A percentile compares a stretch with the other conserved stretches of the same genome.
Conservation (phyloP, 1,284 basidiomycete genomes). For the Puccinia horiana region DNA sequence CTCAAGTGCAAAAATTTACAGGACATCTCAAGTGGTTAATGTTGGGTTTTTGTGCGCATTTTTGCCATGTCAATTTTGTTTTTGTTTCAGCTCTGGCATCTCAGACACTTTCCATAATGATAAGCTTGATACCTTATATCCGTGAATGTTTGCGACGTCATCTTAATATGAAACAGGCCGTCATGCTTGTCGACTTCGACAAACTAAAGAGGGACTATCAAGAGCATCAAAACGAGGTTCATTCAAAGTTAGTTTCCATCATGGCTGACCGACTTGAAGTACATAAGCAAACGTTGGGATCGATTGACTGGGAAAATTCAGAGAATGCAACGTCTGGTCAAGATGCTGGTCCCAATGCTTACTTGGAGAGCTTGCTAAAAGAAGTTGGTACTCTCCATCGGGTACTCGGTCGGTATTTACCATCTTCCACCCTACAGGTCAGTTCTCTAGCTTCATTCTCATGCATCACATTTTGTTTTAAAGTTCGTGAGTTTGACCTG, state of each 20-base stretch:
- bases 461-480: not conserved
- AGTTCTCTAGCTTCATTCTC: conserved; percentile 54
- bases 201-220: conserved; percentile 97
- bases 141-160: conserved; percentile 91
- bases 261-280: conserved; percentile 92
- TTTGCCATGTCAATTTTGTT: not conserved
- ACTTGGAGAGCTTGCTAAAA: conserved; percentile 88
- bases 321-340: conserved; percentile 56
- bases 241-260: conserved; percentile 94
- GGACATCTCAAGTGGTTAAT: conserved; percentile 22
- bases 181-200: conserved; percentile 97
- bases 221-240: conserved; percentile 99
- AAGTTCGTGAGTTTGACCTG: not conserved
- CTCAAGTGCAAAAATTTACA: not conserved
- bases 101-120: conserved; percentile 89
- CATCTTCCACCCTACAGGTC: conserved; percentile 75
- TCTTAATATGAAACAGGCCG: conserved; percentile 85
- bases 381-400: conserved; percentile 96
- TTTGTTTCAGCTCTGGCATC: conserved; percentile 77
- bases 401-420: conserved; percentile 87
- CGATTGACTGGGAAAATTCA: conserved; percentile 70
- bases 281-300: conserved; percentile 66
- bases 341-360: conserved; percentile 64
- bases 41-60: conserved; percentile 48
- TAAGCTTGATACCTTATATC: conserved; percentile 92